These are phyloP conservation scores for Micractinium sp. DNA, from an alignment of 139 green algal species.

Conservation along the genomic window DNA sequence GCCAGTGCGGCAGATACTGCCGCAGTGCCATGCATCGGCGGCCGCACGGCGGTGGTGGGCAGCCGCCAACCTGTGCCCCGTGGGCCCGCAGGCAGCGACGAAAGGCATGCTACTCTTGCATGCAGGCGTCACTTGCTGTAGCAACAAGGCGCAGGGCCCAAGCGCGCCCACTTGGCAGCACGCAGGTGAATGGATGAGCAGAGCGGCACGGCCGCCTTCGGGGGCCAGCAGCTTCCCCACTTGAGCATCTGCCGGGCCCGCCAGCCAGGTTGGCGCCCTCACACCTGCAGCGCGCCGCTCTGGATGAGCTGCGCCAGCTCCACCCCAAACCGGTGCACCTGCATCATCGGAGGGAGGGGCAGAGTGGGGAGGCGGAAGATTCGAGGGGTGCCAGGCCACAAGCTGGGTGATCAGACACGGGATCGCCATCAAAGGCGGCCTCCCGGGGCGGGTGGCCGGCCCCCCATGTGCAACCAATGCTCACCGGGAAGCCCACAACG, in stretches of 20 bases:
- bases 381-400: neutral
- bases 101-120: too few relatives aligned
- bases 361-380: neutral
- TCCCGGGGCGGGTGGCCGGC: too few relatives aligned
- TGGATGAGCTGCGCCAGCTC: slow-evolving; percentile 50
- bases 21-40: neutral
- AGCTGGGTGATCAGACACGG: too few relatives aligned
- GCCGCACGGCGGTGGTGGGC: neutral
- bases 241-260: neutral
- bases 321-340: slow-evolving; percentile 50
- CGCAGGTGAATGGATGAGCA: neutral
- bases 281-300: neutral
- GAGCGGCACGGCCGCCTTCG: too few relatives aligned
- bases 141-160: neutral
- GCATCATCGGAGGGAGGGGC: neutral
- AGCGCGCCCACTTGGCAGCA: too few relatives aligned
- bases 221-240: neutral
- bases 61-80: too few relatives aligned
- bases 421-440: too few relatives aligned
- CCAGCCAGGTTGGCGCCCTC: neutral
- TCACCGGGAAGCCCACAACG: slow-evolving; percentile 59
- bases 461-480: neutral
- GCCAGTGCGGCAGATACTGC: neutral
- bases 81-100: too few relatives aligned
- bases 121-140: too few relatives aligned